Evolutionary conservation across 441 rosid genomes (phyloP).

Genomic region (Populus hybrid): DNA sequence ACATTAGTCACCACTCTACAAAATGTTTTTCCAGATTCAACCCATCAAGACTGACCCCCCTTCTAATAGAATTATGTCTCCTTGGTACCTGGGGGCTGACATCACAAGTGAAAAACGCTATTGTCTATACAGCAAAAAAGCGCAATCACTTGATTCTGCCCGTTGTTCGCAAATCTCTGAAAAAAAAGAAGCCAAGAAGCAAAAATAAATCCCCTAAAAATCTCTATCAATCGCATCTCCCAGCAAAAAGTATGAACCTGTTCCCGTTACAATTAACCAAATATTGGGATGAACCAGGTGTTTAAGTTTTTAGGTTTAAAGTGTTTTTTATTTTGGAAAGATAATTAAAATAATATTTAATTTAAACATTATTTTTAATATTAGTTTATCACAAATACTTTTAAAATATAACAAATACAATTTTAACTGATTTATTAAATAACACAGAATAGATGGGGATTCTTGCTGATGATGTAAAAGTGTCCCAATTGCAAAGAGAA

Average conservation of each 20-base stretch:
- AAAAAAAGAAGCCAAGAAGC: not conserved
- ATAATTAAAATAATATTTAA: too few relatives aligned
- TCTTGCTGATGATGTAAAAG: constrained; percentile 10
- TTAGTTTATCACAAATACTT: too few relatives aligned
- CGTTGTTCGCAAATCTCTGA: not conserved
- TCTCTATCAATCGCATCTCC: not conserved
- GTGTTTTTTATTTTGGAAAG: too few relatives aligned
- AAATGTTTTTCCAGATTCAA: not conserved
- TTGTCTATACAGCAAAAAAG: not conserved
- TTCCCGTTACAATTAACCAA: not conserved
- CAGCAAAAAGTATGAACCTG: not conserved
- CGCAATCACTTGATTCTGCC: not conserved
- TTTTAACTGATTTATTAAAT: too few relatives aligned
- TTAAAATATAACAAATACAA: too few relatives aligned
- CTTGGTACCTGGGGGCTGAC: not conserved
- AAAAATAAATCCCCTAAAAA: not conserved
- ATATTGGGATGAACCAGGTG: not conserved
- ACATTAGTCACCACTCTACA: constrained; percentile 1
- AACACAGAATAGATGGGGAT: not conserved
- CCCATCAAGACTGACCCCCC: constrained; percentile 7
- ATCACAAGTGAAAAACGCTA: not conserved
- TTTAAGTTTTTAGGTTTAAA: too few relatives aligned
- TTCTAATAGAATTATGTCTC: constrained; percentile 7
- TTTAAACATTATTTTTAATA: too few relatives aligned
- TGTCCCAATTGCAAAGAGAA: constrained; percentile 3